Conservation (phyloP, 805 yeast genomes). For the Candida boidinii region DNA sequence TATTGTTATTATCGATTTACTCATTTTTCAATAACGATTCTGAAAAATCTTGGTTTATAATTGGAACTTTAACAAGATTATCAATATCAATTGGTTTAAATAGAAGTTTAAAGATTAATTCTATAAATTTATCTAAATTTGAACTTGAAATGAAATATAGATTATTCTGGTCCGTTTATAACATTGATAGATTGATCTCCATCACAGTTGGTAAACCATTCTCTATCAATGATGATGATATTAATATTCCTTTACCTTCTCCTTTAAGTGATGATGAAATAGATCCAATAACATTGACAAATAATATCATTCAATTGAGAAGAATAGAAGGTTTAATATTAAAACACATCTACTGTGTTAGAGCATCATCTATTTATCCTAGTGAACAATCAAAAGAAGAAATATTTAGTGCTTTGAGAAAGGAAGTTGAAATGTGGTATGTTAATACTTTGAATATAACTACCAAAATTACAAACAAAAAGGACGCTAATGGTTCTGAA, state of each 20-base stretch:
- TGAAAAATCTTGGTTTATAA: conserved; percentile 42
- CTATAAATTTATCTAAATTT: conserved; percentile 19
- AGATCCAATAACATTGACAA: conserved; percentile 30
- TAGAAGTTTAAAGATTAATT: conserved; percentile 27
- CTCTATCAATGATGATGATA: conserved; percentile 19
- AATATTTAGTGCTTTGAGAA: conserved; percentile 24
- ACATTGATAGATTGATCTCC: conserved; percentile 20
- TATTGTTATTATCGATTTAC: conserved; percentile 38
- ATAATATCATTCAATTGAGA: conserved; percentile 34
- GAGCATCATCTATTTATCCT: conserved; percentile 24
- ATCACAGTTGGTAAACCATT: conserved; percentile 19
- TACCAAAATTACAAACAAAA: conserved; percentile 10
- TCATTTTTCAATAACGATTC: conserved; percentile 44
- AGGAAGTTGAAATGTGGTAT: conserved; percentile 30
- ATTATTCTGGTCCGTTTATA: conserved; percentile 21
- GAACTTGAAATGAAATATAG: conserved; percentile 37
- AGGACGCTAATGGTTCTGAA: too few species aligned
- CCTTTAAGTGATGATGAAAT: conserved; percentile 31
- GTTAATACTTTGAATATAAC: conserved; percentile 13
- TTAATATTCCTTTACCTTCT: conserved; percentile 21
- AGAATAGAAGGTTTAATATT: conserved; percentile 39
- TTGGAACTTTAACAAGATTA: conserved; percentile 37
- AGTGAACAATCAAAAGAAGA: conserved; percentile 10
- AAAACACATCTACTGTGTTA: conserved; percentile 35
- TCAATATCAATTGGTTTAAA: conserved; percentile 38